These are phyloP conservation scores for Iodosphaeria phyllophila DNA, from an alignment of 2,329 filamentous ascomycete species.

Conservation along the genomic window DNA sequence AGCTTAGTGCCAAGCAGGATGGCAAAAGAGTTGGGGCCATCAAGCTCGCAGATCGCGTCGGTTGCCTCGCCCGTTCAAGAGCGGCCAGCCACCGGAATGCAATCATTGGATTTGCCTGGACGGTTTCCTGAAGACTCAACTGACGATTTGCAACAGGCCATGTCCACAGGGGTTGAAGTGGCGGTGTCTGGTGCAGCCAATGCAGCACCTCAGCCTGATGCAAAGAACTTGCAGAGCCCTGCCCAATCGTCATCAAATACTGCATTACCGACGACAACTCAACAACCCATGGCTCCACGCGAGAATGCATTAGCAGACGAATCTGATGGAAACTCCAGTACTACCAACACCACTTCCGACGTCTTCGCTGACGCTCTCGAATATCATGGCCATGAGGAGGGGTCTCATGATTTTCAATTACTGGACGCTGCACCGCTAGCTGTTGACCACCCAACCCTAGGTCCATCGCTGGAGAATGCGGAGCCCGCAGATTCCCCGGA, in stretches of 20 bases:
- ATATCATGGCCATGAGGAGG: slow-evolving; percentile 45
- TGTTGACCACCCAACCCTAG: neutral
- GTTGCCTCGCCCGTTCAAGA: neutral
- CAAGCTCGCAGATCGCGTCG: neutral
- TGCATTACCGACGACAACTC: slow-evolving; percentile 13
- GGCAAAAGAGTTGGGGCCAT: neutral
- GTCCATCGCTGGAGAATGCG: slow-evolving; percentile 3
- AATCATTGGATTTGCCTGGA: no score
- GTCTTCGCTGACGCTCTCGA: slow-evolving; percentile 66
- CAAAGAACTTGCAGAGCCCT: slow-evolving; percentile 5
- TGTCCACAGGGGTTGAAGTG: neutral
- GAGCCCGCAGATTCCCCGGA: slow-evolving; percentile 45
- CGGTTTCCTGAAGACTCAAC: no score
- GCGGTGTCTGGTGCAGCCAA: slow-evolving; percentile 1
- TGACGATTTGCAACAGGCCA: neutral
- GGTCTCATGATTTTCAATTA: slow-evolving; percentile 51
- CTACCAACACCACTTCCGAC: slow-evolving; percentile 14
- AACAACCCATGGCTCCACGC: slow-evolving; percentile 4
- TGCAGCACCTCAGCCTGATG: slow-evolving; percentile 10
- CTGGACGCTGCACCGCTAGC: slow-evolving; percentile 37
- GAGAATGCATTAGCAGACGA: slow-evolving; percentile 18
- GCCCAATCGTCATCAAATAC: slow-evolving; percentile 8
- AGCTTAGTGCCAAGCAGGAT: neutral
- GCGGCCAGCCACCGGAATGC: no score
- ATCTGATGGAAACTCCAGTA: slow-evolving; percentile 21